Evolutionary conservation across 805 yeast species (phyloP), one percentile per base, ranked within the genome.

Genomic region (Saccharomycopsis sp.): DNA sequence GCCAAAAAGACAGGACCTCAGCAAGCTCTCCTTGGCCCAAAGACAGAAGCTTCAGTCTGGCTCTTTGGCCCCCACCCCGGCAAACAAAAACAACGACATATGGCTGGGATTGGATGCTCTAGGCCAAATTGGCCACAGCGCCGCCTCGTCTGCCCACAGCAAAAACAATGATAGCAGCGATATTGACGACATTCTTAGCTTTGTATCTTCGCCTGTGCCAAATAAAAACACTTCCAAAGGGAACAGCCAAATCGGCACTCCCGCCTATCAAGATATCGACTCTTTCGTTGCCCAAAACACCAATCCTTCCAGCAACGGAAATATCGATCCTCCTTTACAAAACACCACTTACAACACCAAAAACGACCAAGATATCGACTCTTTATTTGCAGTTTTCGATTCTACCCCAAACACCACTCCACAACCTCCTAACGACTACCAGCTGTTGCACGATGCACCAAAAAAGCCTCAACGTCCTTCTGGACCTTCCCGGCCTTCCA

Each of bases 321-420:
- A n/a, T 46, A 50, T 48, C 14, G 34, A 54, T 29, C 34, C 34
- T 16, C 12, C 12, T n/a, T 18, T 5, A 5, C 18, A 37, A 12
- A n/a, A 24, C 16, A 12, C n/a, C n/a, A n/a, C n/a, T n/a, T n/a
- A n/a, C n/a, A n/a, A n/a, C 8, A 56, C 58, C 44, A 24, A 61
- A 1, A 52, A 50, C 12, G 56, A 50, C 41, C 66, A 64, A 34
- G 65, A 67, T 15, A 21, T 70, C 15, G 73, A 70, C 50, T 69
- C 67, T 46, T 64, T 70, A 12, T 70, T 70, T 55, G 66, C 73
- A 1, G 71, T 68, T 2, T 70, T 70, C 52, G 70, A 70, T 56
- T 58, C 58, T 29, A 56, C 64, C 29, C 61, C 64, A 15, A 29
- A 53, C 14, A 5, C 34, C 14, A 21, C 55, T 23, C 12, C n/a